Evolutionary conservation across 2,329 filamentous ascomycete species (phyloP).

Genomic region (Calonectria pseudoreteaudii): DNA sequence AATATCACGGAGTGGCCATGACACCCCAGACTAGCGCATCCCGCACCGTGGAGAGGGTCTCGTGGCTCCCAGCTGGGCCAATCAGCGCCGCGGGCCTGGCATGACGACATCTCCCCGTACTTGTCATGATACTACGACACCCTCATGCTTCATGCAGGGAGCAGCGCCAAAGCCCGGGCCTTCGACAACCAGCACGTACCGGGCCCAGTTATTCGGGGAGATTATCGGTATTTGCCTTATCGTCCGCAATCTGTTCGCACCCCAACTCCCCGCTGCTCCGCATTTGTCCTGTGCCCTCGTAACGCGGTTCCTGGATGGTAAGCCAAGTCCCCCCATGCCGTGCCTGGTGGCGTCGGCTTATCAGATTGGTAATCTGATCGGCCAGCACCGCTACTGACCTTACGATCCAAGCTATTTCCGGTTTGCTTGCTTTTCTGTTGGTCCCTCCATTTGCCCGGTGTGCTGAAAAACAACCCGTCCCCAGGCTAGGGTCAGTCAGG

Average conservation of each 20-base stretch:
- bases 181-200: neutral
- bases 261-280: neutral
- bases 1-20: slow-evolving; percentile 43
- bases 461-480: neutral
- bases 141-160: neutral
- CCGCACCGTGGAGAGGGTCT: neutral
- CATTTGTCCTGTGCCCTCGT: neutral
- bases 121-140: slow-evolving; percentile 2
- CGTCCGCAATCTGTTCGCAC: neutral
- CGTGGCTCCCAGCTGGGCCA: neutral
- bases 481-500: no score
- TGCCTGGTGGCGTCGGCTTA: neutral
- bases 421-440: neutral
- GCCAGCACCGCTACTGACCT: neutral
- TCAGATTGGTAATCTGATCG: slow-evolving; percentile 10
- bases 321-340: neutral
- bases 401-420: neutral
- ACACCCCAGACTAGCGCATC: slow-evolving; percentile 16
- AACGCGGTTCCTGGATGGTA: neutral
- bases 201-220: slow-evolving; percentile 1
- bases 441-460: neutral
- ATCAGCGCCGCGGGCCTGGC: neutral
- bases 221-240: slow-evolving; percentile 10
- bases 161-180: neutral
- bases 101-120: slow-evolving; percentile 21